A percentile compares a stretch with the other conserved stretches of the same genome.
Evolutionary conservation across 2,329 filamentous ascomycete species (phyloP).

Genomic region (Onygenales sp.): DNA sequence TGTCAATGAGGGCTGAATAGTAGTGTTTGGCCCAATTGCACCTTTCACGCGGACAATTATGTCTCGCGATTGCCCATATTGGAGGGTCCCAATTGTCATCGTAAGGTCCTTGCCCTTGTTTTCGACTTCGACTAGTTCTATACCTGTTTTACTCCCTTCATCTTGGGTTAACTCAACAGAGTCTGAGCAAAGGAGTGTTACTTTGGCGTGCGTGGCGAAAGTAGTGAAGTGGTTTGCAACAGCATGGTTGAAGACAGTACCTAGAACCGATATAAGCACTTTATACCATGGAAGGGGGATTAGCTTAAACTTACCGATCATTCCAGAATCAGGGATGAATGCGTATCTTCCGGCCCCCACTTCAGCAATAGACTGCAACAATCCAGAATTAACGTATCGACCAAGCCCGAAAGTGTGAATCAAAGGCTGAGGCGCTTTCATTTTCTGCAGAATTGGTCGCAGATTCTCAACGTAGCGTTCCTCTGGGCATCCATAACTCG

Average conservation of each 20-base stretch:
- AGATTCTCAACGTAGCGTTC: conserved; percentile 49
- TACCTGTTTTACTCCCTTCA: conserved; percentile 12
- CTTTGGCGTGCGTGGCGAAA: conserved; percentile 40
- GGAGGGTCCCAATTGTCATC: conserved; percentile 38
- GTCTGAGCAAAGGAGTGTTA: conserved; percentile 27
- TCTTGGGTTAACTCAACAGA: conserved; percentile 15
- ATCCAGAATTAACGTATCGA: conserved; percentile 39
- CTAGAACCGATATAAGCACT: conserved; percentile 13
- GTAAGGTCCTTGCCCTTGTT: conserved; percentile 12
- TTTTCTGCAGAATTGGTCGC: conserved; percentile 21
- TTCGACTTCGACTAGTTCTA: conserved; percentile 33
- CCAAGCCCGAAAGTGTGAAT: conserved; percentile 49
- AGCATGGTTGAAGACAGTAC: conserved; percentile 52
- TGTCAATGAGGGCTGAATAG: conserved; percentile 19
- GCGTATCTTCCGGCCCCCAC: conserved; percentile 48
- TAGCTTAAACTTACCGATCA: conserved; percentile 35
- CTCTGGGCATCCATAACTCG: conserved; percentile 45
- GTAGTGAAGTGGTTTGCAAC: conserved; percentile 53
- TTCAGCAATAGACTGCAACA: conserved; percentile 53
- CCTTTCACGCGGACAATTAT: conserved; percentile 37
- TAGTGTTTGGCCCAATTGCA: conserved; percentile 8
- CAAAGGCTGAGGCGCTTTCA: conserved; percentile 28
- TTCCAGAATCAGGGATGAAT: conserved; percentile 53
- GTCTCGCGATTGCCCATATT: conserved; percentile 53
- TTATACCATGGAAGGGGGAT: neutral